Evolutionary conservation across 2,329 filamentous ascomycete genomes (phyloP), one percentile per base, ranked within the genome.

Genomic region (Paraphoma chrysanthemicola): DNA sequence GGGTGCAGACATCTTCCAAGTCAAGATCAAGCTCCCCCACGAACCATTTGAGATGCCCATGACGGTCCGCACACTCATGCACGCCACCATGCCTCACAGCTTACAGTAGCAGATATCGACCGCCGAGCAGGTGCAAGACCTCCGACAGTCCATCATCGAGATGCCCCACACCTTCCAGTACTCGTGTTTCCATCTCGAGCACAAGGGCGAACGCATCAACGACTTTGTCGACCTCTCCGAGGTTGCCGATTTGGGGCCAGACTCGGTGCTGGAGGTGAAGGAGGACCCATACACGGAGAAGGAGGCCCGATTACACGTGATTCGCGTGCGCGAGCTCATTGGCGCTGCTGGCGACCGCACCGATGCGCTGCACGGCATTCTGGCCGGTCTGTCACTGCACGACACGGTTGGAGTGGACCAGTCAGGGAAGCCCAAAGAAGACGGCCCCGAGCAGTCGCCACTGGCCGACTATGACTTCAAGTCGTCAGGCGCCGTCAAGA

Each of bases 241-340:
- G 74, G 90, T 99, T 53, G 85, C 90, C 46, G 92, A 87, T 54
- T 85, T 99, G 53, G 86, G 87, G 51, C 79, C 89, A 33, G 88
- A 93, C 60, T 90, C 93, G 36, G 90, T 93, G 70, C 85, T 97
- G 56, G 86, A 85, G 51, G 81, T 99, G 67, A 88, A 97, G 52
- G 90, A 97, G 79, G 95, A 99, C 73, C 92, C 96, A 44, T 99
- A 99, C 78, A 99, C 92, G 43, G 95, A 99, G 81, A 98, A 97
- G 81, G 95, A 99, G 80, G 94, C 95, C 30, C 89, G 96, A 64
- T 90, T 99, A 83, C 95, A 99, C 79, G 82, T 98, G 63, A 88
- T 99, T 50, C 86, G 95, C 64, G 90, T 97, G 59, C 86, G 95
- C 62, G 95, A 99, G 75, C 85, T 99, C 64, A 93, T 99, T 68